A percentile compares a stretch with the other conserved stretches of the same genome.
phyloP scores from a whole-genome alignment of 2,329 filamentous ascomycete species.

The Blastomyces silverae region DNA sequence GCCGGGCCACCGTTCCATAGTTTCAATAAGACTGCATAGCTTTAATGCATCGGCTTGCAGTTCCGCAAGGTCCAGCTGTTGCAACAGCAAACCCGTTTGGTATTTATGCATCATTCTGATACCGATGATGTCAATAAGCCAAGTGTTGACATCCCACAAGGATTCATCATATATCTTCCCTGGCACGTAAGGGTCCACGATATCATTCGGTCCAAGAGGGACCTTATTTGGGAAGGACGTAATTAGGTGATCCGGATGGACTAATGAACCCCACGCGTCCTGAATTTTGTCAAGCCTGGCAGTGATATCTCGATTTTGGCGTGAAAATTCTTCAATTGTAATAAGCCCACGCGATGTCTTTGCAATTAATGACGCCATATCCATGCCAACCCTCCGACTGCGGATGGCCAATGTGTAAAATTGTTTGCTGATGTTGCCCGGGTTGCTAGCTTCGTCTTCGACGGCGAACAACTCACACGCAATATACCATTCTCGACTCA shows the following conservation, averaged over 20 bases:
- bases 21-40: conserved; percentile 72
- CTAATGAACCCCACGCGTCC: conserved; percentile 55
- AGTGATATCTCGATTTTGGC: conserved; percentile 53
- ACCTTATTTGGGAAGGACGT: conserved; percentile 54
- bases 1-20: conserved; percentile 63
- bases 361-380: conserved; percentile 72
- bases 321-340: conserved; percentile 56
- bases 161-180: conserved; percentile 64
- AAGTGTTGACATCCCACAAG: conserved; percentile 66
- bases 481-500: conserved; percentile 73
- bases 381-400: conserved; percentile 66
- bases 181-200: conserved; percentile 66
- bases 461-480: conserved; percentile 57
- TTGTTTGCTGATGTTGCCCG: conserved; percentile 57
- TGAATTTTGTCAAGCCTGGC: conserved; percentile 39
- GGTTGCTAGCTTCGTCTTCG: conserved; percentile 52
- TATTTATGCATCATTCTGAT: conserved; percentile 74
- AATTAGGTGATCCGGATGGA: conserved; percentile 56
- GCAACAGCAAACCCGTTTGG: conserved; percentile 56
- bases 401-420: conserved; percentile 61
- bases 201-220: conserved; percentile 53
- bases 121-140: conserved; percentile 69
- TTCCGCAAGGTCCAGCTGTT: conserved; percentile 47
- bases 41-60: conserved; percentile 58
- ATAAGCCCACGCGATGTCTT: conserved; percentile 59